phyloP scores from a whole-genome alignment of 495 filamentous ascomycete species.

The Usnea hakonensis region DNA sequence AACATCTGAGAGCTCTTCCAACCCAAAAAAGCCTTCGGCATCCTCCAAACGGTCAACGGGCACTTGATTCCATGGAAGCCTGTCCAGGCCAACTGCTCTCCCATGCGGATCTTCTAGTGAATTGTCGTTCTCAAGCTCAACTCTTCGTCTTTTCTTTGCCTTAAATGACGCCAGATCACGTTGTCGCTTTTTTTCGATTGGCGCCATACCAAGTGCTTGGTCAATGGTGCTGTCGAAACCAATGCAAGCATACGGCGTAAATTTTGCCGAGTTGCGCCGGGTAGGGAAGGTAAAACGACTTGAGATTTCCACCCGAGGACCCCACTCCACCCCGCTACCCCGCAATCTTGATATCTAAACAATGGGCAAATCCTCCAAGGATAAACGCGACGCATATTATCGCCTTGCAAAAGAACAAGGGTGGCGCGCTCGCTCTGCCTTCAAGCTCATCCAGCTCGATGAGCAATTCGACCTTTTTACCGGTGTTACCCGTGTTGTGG shows the following conservation, averaged over 20 bases:
- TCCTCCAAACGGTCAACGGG: conserved; percentile 71
- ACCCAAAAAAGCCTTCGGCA: conserved; percentile 86
- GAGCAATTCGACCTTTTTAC: conserved; percentile 93
- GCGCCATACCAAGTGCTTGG: conserved; percentile 4
- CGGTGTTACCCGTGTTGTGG: conserved; percentile 82
- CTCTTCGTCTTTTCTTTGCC: conserved; percentile 46
- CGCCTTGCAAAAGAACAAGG: conserved; percentile 96
- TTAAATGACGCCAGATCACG: conserved; percentile 24
- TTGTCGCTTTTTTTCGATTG: conserved; percentile 39
- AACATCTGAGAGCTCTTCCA: conserved; percentile 88
- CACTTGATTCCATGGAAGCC: conserved; percentile 75
- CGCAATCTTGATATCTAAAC: neutral
- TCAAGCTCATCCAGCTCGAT: conserved; percentile 93
- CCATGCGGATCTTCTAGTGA: neutral
- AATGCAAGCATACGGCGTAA: neutral
- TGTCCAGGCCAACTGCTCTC: conserved; percentile 44
- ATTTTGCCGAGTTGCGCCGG: conserved; percentile 2
- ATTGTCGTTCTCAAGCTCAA: conserved; percentile 17
- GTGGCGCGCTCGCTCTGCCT: conserved; percentile 92
- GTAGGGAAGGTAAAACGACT: neutral
- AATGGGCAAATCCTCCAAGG: conserved; percentile 98
- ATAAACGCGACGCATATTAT: conserved; percentile 97
- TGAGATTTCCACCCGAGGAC: neutral
- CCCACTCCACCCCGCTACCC: neutral
- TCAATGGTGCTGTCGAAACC: too few relatives aligned